These are phyloP conservation scores for Mycena metata DNA, from an alignment of 768 basidiomycete species.

Conservation along the genomic window DNA sequence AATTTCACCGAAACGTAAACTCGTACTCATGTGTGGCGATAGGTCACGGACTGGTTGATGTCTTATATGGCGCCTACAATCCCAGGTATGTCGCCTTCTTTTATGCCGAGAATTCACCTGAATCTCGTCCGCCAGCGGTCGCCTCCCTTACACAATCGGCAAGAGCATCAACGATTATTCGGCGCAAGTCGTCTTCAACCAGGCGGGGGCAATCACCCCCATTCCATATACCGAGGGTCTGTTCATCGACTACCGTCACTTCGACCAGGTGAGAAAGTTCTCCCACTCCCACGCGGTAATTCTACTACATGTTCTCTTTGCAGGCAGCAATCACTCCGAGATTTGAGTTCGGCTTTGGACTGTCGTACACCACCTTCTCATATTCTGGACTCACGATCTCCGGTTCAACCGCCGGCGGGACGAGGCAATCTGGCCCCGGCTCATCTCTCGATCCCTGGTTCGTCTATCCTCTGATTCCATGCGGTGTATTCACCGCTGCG, in stretches of 20 bases:
- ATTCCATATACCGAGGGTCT: constrained; percentile 72
- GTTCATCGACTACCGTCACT: constrained; percentile 71
- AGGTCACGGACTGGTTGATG: constrained; percentile 70
- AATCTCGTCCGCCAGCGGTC: constrained; percentile 47
- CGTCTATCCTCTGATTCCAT: constrained; percentile 3
- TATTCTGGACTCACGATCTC: constrained; percentile 61
- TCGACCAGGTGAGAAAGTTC: constrained; percentile 52
- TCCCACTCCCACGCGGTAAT: not conserved
- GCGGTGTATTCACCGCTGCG: not conserved
- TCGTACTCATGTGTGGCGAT: constrained; percentile 26
- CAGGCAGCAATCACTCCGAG: constrained; percentile 58
- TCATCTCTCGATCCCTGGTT: constrained; percentile 68
- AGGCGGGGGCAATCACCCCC: constrained; percentile 53
- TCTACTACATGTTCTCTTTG: not conserved
- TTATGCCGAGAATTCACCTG: not conserved
- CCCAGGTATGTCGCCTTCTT: constrained; percentile 57
- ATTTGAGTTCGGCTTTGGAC: constrained; percentile 65
- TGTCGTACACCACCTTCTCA: constrained; percentile 71
- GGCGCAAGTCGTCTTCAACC: constrained; percentile 60
- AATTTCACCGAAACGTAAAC: not conserved
- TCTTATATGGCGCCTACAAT: constrained; percentile 72
- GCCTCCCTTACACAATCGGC: constrained; percentile 67
- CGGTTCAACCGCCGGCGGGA: constrained; percentile 58
- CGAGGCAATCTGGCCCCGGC: constrained; percentile 60
- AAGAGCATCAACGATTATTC: constrained; percentile 69